phyloP scores from a whole-genome alignment of 169 alveolate genomes.

The Pseudocohnilembus persalinus region DNA sequence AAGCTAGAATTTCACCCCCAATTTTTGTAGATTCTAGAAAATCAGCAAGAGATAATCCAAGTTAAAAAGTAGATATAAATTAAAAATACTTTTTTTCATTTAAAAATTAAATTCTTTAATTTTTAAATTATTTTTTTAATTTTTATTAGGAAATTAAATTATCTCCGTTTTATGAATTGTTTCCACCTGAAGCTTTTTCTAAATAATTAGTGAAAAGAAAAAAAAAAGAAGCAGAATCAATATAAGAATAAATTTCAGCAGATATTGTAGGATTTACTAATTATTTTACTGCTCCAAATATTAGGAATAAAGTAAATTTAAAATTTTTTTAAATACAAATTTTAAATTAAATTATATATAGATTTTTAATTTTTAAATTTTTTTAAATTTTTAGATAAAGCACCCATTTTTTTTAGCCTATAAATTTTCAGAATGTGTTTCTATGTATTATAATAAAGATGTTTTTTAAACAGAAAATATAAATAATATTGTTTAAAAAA shows the following conservation, averaged over 20 bases:
- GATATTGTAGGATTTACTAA: conserved; percentile 43
- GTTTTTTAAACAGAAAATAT: conserved; percentile 17
- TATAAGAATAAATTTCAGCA: conserved; percentile 40
- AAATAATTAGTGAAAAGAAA: conserved; percentile 24
- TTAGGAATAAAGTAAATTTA: conserved; percentile 49
- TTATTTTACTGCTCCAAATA: conserved; percentile 62
- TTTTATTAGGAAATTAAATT: conserved; percentile 5
- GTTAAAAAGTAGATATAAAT: conserved; percentile 21
- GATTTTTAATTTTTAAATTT: too few relatives aligned
- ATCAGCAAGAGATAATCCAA: conserved; percentile 37
- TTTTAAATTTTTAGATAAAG: conserved; percentile 5
- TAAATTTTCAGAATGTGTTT: conserved; percentile 41
- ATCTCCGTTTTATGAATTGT: conserved; percentile 34
- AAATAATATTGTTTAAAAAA: conserved; percentile 6
- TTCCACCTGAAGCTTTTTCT: conserved; percentile 34
- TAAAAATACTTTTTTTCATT: conserved; percentile 3
- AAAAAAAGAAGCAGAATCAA: conserved; percentile 17
- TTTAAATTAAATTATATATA: too few relatives aligned
- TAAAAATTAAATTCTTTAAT: background rate
- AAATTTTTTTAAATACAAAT: background rate
- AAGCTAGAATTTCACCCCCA: conserved; percentile 58
- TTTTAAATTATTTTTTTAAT: background rate
- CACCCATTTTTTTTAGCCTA: conserved; percentile 52
- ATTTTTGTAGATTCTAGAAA: conserved; percentile 56
- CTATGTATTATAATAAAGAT: conserved; percentile 37